Base-by-base conservation (phyloP, 2,329 filamentous ascomycete species). In the Exophiala xenobiotica region DNA sequence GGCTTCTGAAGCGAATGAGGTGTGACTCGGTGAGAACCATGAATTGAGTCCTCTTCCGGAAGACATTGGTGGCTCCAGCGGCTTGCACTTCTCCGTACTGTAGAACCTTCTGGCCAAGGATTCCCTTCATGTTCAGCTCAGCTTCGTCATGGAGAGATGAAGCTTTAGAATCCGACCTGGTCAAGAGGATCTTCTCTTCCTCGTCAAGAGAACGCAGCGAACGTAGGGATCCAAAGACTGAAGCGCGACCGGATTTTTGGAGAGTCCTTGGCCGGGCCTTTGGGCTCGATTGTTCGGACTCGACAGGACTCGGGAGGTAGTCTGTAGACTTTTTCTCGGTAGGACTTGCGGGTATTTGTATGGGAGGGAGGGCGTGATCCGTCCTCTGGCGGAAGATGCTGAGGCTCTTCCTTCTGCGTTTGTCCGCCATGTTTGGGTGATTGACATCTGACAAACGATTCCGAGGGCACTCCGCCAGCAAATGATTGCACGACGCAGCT, bases 31-130 rank as follows among this genome's bases (percentile, higher is more conserved):
- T 88, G 58, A 88, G 71, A 11, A 88, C 85, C 48, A 88, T 71
- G 61, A 86, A 88, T 65, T 88, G 84, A 67, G 79, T 85, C 70
- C 84, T 86, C 70, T 86, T 87, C 65, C 84, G 75, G 68, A 87
- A 86, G 76, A 88, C 81, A 33, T 58, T 59, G 53, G 81, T 80
- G 49, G n/a, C n/a, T n/a, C 80, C 83, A 42, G 81, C 82, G 9
- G 82, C 87, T 67, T 88, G 84, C 12, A 87, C 81, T 64, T 87
- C 85, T 29, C 85, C 85, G 69, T 87, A 80, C 56, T 84, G 78
- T 29, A 87, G 68, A 16, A 87, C 81, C 23, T 73, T 69, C 38
- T 66, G 66, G 22, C 73, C 73, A 33, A 74, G 65, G 18, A 67
- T 61, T 56, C 67, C 66, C 62, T 59, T 61, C n/a, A 35, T 43